Conservation (phyloP, 2,329 filamentous ascomycete genomes). For the Ophiostoma piceae region DNA sequence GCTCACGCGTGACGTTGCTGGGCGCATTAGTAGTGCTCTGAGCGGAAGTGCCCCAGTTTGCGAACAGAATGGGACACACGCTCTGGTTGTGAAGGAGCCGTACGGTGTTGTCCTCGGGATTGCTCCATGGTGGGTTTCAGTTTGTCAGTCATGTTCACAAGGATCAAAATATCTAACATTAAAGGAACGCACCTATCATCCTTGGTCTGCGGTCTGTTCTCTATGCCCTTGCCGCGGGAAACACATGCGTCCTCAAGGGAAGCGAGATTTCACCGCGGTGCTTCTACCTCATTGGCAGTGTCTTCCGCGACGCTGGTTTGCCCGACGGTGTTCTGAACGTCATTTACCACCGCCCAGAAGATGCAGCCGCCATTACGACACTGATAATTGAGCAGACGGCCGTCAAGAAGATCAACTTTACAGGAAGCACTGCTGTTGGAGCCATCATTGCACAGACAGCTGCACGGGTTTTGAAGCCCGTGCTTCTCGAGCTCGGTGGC, state of each 20-base stretch:
- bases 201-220: constrained; percentile 51
- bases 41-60: constrained; percentile 9
- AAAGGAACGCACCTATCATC: constrained; percentile 54
- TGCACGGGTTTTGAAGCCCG: constrained; percentile 70
- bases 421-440: constrained; percentile 69
- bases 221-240: constrained; percentile 69
- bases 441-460: constrained; percentile 65
- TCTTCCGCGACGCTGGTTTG: constrained; percentile 69
- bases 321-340: constrained; percentile 71
- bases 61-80: constrained; percentile 32
- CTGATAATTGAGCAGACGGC: constrained; percentile 61
- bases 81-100: constrained; percentile 67
- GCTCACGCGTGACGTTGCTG: constrained; percentile 41
- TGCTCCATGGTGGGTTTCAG: constrained; percentile 58
- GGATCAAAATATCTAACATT: not conserved
- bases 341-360: constrained; percentile 58
- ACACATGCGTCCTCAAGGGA: constrained; percentile 68
- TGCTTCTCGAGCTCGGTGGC: constrained; percentile 75
- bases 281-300: constrained; percentile 56
- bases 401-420: constrained; percentile 82
- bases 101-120: constrained; percentile 75
- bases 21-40: constrained; percentile 32
- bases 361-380: constrained; percentile 62
- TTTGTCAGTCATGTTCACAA: not conserved
- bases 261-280: constrained; percentile 62